A percentile compares a stretch with the other conserved stretches of the same genome.
Conservation (phyloP, 2,329 filamentous ascomycete species). For the Alternaria incomplexa region DNA sequence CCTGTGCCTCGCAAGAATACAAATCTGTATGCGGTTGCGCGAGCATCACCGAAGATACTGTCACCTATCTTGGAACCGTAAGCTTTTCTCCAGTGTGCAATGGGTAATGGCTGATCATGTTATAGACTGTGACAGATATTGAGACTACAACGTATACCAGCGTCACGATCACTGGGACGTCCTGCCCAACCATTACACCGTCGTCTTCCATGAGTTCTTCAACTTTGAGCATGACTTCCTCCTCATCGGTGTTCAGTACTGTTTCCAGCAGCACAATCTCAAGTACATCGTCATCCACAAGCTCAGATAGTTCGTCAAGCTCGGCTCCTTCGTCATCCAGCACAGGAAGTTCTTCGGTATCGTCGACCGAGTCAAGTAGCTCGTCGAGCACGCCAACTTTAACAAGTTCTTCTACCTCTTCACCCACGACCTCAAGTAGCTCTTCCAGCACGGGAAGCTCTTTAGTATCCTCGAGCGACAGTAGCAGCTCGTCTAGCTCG, state of each 20-base stretch:
- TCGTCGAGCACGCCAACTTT: neutral
- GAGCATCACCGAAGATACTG: constrained; percentile 17
- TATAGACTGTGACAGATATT: constrained; percentile 20
- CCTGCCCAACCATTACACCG: neutral
- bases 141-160: constrained; percentile 17
- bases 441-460: neutral
- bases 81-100: neutral
- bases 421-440: neutral
- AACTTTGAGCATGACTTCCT: neutral
- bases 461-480: neutral
- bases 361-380: neutral
- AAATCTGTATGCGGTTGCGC: constrained; percentile 37
- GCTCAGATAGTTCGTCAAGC: constrained; percentile 2
- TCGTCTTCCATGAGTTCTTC: neutral
- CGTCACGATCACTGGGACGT: constrained; percentile 13
- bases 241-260: constrained; percentile 2
- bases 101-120: constrained; percentile 5
- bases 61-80: constrained; percentile 30
- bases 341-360: neutral
- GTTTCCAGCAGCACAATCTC: neutral
- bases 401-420: neutral
- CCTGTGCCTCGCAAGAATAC: constrained; percentile 25
- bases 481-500: neutral
- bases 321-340: neutral
- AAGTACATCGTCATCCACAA: neutral